Evolutionary conservation across 805 yeast species (phyloP), one percentile per base, ranked within the genome.

Genomic region (Candida arabinofermentans): DNA sequence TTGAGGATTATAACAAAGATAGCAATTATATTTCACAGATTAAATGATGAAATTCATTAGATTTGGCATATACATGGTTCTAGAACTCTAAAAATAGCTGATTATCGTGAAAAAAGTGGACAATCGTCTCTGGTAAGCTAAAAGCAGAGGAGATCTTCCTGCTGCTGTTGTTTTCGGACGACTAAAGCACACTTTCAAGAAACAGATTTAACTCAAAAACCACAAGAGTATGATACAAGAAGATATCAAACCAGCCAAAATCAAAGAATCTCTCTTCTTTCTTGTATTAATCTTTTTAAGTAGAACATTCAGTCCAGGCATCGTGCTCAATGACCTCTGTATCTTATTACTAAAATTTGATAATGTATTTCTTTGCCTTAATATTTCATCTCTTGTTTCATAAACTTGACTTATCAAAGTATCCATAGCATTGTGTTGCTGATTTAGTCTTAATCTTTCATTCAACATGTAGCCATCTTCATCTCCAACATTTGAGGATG

Each of bases 311-410:
- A 91, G 67, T 1, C 97, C 97, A 0, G 99, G 99, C 37, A 93
- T 74, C 29, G 75, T 68, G 54, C 77, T 77, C 35, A 89, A 65
- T 1, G 86, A 70, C 32, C 73, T 73, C 45, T 79, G 69, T 41
- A 90, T 67, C 43, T 78, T 72, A 42, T 75, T 71, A 48, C 83
- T 86, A 5, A 93, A 85, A 45, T 69, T 76, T 42, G 71, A 70
- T 40, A 93, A 68, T 7, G 75, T 59, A 29, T 72, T 74, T 44
- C 91, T 72, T 65, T 93, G 99, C 36, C 81, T 71, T 35, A 74
- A 51, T 40, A 93, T 74, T 55, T 86, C 95, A 46, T 90, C 97
- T 43, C 98, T 71, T 0, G 98, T 89, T 51, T 85, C 86, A 65
- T 78, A 83, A 1, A 96, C 98, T 58, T 84, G 90, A n/a, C 75